Evolutionary conservation across 2,329 filamentous ascomycete species (phyloP), one percentile per base, ranked within the genome.

Genomic region (Neospermospora avenae): DNA sequence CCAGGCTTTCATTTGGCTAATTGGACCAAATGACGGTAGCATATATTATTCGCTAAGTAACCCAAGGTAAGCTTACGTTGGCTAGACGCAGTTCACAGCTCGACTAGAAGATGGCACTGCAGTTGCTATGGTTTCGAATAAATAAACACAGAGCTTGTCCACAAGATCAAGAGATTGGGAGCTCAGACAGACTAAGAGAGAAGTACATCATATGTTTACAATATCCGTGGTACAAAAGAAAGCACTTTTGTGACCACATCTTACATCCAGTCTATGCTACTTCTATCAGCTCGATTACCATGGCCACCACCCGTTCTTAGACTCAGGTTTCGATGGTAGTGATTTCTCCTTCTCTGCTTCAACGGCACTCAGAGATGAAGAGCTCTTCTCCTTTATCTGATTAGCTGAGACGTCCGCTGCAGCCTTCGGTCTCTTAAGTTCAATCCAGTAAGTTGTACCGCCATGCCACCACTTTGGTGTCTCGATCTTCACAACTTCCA

Each of bases 361-460:
- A 6, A 51, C 31, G 20, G 3, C 48, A 3, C n/a, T 11, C 18
- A 37, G 13, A 37, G 18, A 18, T 24, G 18, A 11, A 10, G 22
- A 35, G 8, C 10, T 13, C 7, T 34, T 20, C 46, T 49, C 4
- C 10, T 22, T 20, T 18, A 3, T 10, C 3, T 14, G 48, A 16
- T 4, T n/a, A 13, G 3, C 48, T 18, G 22, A 37, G 16, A 28
- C 1, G 0, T 24, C 20, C 8, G 53, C 10, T 13, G 22, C 3
- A 37, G 48, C 28, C 56, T 61, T 69, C 20, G 67, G 65, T 28
- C 68, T 71, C 61, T 66, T 71, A 61, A 88, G 70, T 73, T 87
- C 84, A 59, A 87, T 74, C 76, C 82, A 80, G 55, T 84, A 75
- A 55, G 84, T 77, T 0, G 84, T 88, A 2, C 84, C 84, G 54